Evolutionary conservation across 495 filamentous ascomycete species (phyloP), one percentile per base, ranked within the genome.

Genomic region (Filosporella fistucella): DNA sequence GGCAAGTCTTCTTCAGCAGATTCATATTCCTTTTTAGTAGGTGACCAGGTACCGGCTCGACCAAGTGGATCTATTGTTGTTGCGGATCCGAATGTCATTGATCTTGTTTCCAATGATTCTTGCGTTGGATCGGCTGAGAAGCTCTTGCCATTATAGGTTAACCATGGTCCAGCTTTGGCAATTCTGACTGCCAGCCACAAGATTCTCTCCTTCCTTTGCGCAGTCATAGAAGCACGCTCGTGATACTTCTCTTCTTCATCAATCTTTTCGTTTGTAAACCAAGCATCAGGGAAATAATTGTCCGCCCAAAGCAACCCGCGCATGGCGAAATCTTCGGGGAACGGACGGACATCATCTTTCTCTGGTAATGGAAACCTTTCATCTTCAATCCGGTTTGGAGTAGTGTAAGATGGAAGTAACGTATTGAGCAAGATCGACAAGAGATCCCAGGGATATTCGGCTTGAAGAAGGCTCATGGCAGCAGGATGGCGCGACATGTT

Each of bases 311-410:
- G 58, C 16, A 91, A 75, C 0, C 91, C 93, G 4, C 85, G 77
- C 45, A 95, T 79, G 0, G 82, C 69, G 49, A 81, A 96, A 52
- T 98, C 93, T 52, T 96, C 93, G 0, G 88, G 82, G 0, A 96
- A 60, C 4, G 88, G 88, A n/a, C 76, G 68, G 7, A 58, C 59
- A 18, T 68, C 74, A 33, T 80, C 74, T 2, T 80, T 69, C 51
- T 79, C 73, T 13, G 85, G 60, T 39, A 59, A 82, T 76, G 17
- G 79, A 78, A 17, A 63, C 59, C 0, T 70, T 69, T 18, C 68
- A 68, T 16, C 72, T 68, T 10, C 73, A 68, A 56, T 49, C 56
- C 45, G n/a, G 62, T 50, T 23, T 0, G 12, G 36, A 9, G 14
- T 44, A n/a, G 18, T 21, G 52, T 47, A 21, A 44, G 56, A 41